Evolutionary conservation across 2,329 filamentous ascomycete genomes (phyloP).

Genomic region (Stagonosporopsis tanaceti): DNA sequence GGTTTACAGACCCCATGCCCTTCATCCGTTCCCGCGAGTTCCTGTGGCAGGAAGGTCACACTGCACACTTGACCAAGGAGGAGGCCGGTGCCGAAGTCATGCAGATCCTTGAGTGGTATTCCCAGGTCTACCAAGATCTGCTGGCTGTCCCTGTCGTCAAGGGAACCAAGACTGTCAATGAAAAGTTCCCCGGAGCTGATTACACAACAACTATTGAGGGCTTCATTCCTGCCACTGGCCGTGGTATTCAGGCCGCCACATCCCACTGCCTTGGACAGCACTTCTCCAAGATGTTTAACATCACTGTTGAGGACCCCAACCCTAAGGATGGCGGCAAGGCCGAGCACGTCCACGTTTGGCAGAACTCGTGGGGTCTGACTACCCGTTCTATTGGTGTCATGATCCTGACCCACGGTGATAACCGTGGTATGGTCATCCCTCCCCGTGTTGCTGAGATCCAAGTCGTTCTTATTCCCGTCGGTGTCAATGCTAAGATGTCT

Average conservation of each 20-base stretch:
- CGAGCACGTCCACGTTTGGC: constrained; percentile 86
- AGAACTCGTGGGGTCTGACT: constrained; percentile 98
- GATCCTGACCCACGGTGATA: constrained; percentile 97
- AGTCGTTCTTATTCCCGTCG: constrained; percentile 87
- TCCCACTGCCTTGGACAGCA: constrained; percentile 96
- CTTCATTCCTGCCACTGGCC: constrained; percentile 93
- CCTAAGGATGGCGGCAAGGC: constrained; percentile 68
- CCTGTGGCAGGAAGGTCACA: constrained; percentile 97
- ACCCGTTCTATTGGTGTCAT: constrained; percentile 98
- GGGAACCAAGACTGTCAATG: constrained; percentile 94
- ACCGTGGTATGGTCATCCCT: constrained; percentile 93
- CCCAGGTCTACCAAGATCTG: constrained; percentile 89
- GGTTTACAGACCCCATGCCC: constrained; percentile 61
- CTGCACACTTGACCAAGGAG: constrained; percentile 85
- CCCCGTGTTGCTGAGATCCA: constrained; percentile 89
- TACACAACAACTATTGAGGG: constrained; percentile 98
- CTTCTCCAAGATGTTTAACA: constrained; percentile 99
- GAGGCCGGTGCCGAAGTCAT: constrained; percentile 85
- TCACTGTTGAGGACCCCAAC: constrained; percentile 91
- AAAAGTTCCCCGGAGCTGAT: constrained; percentile 96
- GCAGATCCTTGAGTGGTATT: constrained; percentile 92
- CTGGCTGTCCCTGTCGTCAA: constrained; percentile 94
- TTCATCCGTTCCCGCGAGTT: constrained; percentile 92
- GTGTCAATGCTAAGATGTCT: constrained; percentile 74
- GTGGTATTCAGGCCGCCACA: constrained; percentile 95